These are phyloP conservation scores for Porphyrellus cyaneotinctus DNA, from an alignment of 768 basidiomycete genomes.

Conservation along the genomic window DNA sequence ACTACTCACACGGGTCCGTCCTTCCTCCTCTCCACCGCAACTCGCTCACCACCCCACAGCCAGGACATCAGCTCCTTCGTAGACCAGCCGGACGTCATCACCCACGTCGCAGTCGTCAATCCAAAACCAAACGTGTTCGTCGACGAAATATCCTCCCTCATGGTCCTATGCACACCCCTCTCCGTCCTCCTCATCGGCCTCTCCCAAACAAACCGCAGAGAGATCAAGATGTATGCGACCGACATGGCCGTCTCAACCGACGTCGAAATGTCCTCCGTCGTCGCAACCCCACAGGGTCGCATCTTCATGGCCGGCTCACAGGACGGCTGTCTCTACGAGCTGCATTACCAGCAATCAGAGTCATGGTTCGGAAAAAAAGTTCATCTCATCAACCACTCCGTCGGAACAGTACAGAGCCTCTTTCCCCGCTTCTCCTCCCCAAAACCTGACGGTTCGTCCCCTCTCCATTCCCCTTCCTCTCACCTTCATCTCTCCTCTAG, in stretches of 20 bases:
- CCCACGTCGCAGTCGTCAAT: conserved; percentile 81
- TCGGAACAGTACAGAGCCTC: conserved; percentile 72
- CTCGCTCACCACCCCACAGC: conserved; percentile 36
- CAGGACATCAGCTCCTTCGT: conserved; percentile 89
- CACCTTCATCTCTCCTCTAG: conserved; percentile 36
- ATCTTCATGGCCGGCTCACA: conserved; percentile 87
- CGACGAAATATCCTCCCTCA: conserved; percentile 83
- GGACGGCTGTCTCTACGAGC: conserved; percentile 87
- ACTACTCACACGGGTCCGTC: conserved; percentile 87
- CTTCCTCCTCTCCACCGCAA: neutral
- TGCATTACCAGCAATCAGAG: conserved; percentile 86
- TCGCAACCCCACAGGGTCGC: conserved; percentile 74
- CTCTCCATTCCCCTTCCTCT: neutral
- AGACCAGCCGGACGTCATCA: conserved; percentile 87
- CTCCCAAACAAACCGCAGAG: conserved; percentile 54
- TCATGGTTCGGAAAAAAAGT: conserved; percentile 90
- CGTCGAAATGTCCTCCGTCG: conserved; percentile 81
- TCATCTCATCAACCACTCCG: conserved; percentile 82
- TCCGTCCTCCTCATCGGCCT: conserved; percentile 84
- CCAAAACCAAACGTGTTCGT: conserved; percentile 87
- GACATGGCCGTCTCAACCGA: conserved; percentile 77
- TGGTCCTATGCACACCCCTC: conserved; percentile 86
- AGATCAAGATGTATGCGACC: conserved; percentile 87
- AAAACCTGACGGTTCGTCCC: conserved; percentile 57
- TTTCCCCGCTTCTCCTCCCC: conserved; percentile 70